phyloP scores from a whole-genome alignment of 1,284 basidiomycete species.

The Sporisorium reilianum region DNA sequence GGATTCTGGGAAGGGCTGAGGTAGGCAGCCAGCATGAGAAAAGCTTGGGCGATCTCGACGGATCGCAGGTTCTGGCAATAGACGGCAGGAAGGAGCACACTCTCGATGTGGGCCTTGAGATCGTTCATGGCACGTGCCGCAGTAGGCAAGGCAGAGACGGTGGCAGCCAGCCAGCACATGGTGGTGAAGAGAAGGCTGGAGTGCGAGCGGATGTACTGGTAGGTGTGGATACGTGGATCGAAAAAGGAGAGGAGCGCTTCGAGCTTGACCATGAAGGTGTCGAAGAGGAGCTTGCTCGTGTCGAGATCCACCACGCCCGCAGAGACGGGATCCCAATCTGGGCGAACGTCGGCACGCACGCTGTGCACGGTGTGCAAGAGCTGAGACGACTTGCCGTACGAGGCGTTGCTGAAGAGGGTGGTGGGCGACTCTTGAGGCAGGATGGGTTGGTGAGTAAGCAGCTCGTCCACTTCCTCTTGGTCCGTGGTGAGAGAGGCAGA shows the following conservation, averaged over 20 bases:
- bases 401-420: slow-evolving; percentile 36
- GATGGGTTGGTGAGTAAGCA: slow-evolving; percentile 4
- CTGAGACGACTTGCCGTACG: slow-evolving; percentile 37
- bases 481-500: not conserved
- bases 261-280: slow-evolving; percentile 41
- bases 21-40: slow-evolving; percentile 49
- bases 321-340: slow-evolving; percentile 38
- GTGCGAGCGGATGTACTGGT: slow-evolving; percentile 36
- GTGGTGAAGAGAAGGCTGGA: slow-evolving; percentile 42
- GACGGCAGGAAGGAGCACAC: slow-evolving; percentile 40
- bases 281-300: slow-evolving; percentile 32
- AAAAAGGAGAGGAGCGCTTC: slow-evolving; percentile 45
- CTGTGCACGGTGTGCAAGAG: slow-evolving; percentile 33
- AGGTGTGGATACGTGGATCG: slow-evolving; percentile 40
- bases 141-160: slow-evolving; percentile 29
- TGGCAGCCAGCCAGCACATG: slow-evolving; percentile 47
- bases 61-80: slow-evolving; percentile 46
- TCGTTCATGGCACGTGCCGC: slow-evolving; percentile 28
- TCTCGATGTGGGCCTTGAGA: slow-evolving; percentile 43
- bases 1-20: slow-evolving; percentile 34
- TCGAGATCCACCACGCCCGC: slow-evolving; percentile 33
- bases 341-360: slow-evolving; percentile 29
- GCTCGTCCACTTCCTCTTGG: slow-evolving; percentile 4
- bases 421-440: slow-evolving; percentile 31
- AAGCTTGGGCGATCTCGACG: slow-evolving; percentile 46